phyloP scores from a whole-genome alignment of 495 filamentous ascomycete genomes.

The Sporormia fimetaria region DNA sequence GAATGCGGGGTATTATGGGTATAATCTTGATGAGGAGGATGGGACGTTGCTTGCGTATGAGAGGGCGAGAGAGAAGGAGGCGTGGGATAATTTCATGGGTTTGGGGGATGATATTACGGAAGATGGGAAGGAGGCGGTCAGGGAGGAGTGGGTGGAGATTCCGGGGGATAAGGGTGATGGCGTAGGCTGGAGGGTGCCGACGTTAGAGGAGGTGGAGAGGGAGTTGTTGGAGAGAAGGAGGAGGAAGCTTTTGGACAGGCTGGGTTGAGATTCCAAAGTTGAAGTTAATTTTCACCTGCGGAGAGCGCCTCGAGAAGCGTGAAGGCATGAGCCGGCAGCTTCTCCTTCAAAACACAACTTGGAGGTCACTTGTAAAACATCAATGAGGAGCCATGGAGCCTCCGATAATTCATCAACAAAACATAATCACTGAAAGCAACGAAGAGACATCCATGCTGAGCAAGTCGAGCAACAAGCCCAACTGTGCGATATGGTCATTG shows the following conservation, averaged over 20 bases:
- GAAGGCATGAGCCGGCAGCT: too few species aligned
- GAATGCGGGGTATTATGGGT: conserved; percentile 93
- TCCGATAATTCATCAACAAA: too few species aligned
- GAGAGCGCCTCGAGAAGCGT: too few species aligned
- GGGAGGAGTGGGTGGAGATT: conserved; percentile 63
- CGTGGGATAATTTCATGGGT: conserved; percentile 50
- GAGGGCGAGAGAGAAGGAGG: conserved; percentile 68
- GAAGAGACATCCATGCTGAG: too few species aligned
- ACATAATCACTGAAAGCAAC: too few species aligned
- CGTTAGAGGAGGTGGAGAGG: conserved; percentile 78
- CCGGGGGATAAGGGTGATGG: conserved; percentile 83
- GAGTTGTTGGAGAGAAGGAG: conserved; percentile 83
- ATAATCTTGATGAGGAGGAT: conserved; percentile 89
- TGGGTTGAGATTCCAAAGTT: conserved; percentile 29
- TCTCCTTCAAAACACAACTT: too few species aligned
- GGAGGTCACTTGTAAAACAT: too few species aligned
- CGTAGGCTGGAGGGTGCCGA: conserved; percentile 71
- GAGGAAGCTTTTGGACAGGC: conserved; percentile 67
- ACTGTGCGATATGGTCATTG: too few species aligned
- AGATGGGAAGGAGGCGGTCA: conserved; percentile 17
- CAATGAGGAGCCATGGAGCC: too few species aligned
- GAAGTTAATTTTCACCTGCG: too few species aligned
- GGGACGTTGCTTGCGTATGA: conserved; percentile 75
- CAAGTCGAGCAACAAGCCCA: too few species aligned
- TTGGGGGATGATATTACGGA: conserved; percentile 27